phyloP scores from a whole-genome alignment of 352 stramenopile species.

The Aphanomyces cochlioides region DNA sequence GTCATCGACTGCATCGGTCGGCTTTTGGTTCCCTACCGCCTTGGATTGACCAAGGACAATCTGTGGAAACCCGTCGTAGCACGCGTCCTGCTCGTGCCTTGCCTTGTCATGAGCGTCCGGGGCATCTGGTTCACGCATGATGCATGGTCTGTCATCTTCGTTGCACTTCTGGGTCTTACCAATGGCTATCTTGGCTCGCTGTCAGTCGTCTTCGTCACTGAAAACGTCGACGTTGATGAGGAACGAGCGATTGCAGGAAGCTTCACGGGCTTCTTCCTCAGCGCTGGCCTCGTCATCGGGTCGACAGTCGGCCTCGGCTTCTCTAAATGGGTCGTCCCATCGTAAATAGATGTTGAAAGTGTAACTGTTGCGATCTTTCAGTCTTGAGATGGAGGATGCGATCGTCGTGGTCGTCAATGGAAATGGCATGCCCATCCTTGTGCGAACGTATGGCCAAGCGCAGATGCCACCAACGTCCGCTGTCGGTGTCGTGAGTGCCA shows the following conservation, averaged over 20 bases:
- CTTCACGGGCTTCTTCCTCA: constrained; percentile 15
- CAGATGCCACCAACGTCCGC: constrained; percentile 44
- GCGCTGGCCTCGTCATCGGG: not conserved
- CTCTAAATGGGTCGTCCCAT: not conserved
- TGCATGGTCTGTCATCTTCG: not conserved
- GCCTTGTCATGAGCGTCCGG: not conserved
- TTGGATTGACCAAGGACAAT: not conserved
- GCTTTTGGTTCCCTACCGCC: not conserved
- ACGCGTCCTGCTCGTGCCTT: not conserved
- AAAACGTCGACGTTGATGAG: constrained; percentile 16
- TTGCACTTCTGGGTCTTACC: not conserved
- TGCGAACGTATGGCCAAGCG: constrained; percentile 45
- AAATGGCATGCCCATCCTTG: constrained; percentile 50
- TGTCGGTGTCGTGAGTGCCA: constrained; percentile 45
- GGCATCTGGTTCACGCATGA: not conserved
- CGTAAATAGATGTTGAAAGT: too few relatives aligned
- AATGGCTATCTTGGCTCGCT: constrained; percentile 3
- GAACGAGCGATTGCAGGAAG: not conserved
- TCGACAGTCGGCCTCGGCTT: constrained; percentile 7
- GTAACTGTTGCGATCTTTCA: too few relatives aligned
- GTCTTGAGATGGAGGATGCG: constrained; percentile 31
- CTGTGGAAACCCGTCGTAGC: constrained; percentile 4
- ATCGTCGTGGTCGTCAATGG: constrained; percentile 48
- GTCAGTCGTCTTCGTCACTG: constrained; percentile 2
- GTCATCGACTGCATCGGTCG: not conserved